These are phyloP conservation scores for Raphanus raphanistrum DNA, from an alignment of 345 rosid species.

Conservation along the genomic window DNA sequence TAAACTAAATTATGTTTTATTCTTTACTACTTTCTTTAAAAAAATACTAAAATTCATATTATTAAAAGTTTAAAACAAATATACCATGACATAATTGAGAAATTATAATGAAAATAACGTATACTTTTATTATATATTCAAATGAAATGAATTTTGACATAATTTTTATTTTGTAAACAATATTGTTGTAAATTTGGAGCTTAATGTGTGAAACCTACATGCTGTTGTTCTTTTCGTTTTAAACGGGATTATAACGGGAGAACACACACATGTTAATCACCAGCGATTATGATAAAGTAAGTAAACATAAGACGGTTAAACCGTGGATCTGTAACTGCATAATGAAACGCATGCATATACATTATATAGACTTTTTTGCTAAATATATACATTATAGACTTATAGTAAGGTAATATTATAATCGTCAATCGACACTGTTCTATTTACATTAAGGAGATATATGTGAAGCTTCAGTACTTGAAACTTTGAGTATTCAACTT, in stretches of 20 bases:
- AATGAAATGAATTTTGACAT: no score
- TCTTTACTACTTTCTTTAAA: no score
- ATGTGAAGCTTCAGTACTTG: background rate
- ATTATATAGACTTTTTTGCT: background rate
- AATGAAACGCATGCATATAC: background rate
- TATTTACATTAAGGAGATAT: background rate
- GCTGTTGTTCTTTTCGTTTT: background rate
- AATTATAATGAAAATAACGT: no score
- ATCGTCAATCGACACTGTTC: background rate
- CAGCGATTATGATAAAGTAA: conserved; percentile 3
- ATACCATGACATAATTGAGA: background rate
- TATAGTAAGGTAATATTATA: background rate
- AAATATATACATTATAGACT: background rate
- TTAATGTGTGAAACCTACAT: background rate
- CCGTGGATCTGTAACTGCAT: background rate
- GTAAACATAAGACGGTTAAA: background rate
- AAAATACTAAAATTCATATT: no score
- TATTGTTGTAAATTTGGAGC: background rate
- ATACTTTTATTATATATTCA: no score
- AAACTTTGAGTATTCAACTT: background rate
- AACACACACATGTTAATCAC: background rate
- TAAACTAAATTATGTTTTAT: no score
- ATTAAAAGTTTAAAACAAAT: no score
- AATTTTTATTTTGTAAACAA: no score
- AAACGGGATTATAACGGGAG: background rate